A percentile compares a stretch with the other conserved stretches of the same genome.
Conservation (phyloP, 2,329 filamentous ascomycete genomes). For the Coniochaeta sp. region DNA sequence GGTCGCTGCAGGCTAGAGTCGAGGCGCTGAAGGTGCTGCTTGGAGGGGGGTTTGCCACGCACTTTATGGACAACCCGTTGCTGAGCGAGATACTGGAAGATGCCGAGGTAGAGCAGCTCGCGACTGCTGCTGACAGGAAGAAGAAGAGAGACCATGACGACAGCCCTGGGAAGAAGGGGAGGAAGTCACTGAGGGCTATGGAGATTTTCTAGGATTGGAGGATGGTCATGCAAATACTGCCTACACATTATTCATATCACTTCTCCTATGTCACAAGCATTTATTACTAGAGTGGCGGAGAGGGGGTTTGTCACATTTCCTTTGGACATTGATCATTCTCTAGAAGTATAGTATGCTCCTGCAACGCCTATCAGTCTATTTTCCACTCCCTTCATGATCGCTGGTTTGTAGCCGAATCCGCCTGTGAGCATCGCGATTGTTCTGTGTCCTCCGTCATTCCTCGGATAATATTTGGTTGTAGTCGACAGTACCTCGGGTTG, state of each 20-base stretch:
- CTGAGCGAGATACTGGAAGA: conserved; percentile 26
- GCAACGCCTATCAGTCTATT: neutral
- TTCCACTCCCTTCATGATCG: neutral
- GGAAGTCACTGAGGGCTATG: neutral
- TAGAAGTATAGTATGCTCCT: neutral
- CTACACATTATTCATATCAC: neutral
- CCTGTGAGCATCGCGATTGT: neutral
- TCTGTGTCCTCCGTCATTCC: neutral
- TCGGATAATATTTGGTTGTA: neutral
- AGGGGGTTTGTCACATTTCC: neutral
- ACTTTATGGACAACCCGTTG: conserved; percentile 31
- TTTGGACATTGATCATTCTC: neutral
- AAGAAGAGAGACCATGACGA: neutral
- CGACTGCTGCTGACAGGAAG: neutral
- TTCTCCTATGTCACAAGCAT: neutral
- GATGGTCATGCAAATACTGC: neutral
- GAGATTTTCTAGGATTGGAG: neutral
- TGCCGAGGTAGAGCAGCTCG: conserved; percentile 20
- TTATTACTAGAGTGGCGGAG: neutral
- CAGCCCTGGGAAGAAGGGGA: neutral
- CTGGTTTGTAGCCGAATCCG: neutral
- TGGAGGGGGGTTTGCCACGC: conserved; percentile 33
- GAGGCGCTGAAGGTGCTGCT: conserved; percentile 40
- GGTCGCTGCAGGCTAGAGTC: conserved; percentile 42
- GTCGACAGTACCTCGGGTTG: neutral